Base-by-base conservation (phyloP, 1,139 yeast species). In the Candida dubliniensis region DNA sequence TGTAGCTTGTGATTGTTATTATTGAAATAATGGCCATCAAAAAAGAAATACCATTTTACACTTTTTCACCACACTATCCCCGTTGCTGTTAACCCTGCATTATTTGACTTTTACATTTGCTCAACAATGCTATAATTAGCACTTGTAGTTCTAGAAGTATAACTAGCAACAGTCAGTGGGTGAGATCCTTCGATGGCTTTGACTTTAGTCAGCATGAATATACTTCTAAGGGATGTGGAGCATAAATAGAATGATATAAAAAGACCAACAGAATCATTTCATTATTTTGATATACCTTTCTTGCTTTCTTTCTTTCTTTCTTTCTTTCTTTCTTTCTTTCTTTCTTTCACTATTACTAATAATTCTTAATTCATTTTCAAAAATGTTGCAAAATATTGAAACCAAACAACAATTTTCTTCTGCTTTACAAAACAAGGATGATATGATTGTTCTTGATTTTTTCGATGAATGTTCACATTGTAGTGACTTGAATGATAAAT, bases 391-490 rank as follows among this genome's bases (percentile, higher is more conserved):
- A 40, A 42, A 49, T 30, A 42, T 50, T 32, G 34, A 43, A 18
- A 34, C 47, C 14, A 47, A 46, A 40, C 49, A 48, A 38, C 51
- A 50, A 43, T 48, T 50, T 23, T 39, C 48, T 13, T 37, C 47
- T 10, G 50, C 46, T 38, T 44, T 50, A 29, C 47, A 44, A 42
- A 40, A 35, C 37, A 34, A 43, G 31, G 38, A 46, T 29, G 46
- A 44, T 29, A 46, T 50, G 46, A 46, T 50, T 36, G 52, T 50
- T 13, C 46, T 50, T 36, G 54, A 50, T 35, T 50, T 50, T 29
- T 50, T 49, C 32, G 54, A 50, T 30, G 47, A 46, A 31, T 50
- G 54, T 32, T 42, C 48, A 12, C 51, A 50, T 41, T 50, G 54
- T 31, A 36, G 45, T 10, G 42, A 45, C 15, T 47, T 50, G 48